Evolutionary conservation across 176 grass and related monocot species (phyloP), one percentile per base, ranked within the genome.

Genomic region (Poa annua): DNA sequence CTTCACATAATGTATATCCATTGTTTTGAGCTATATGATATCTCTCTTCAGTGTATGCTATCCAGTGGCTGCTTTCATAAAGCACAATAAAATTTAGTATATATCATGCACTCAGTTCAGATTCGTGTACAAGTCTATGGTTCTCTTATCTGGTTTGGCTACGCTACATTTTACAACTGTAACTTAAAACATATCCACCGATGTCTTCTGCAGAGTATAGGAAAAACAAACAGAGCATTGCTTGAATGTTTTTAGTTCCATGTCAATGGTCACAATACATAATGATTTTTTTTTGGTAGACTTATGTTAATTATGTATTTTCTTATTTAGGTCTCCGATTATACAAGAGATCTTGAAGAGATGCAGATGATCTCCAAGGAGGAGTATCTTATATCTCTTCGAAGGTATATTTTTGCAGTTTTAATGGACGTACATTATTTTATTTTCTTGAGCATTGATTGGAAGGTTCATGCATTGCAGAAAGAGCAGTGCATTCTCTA

Each of bases 321-420:
- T n/a, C 69, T 79, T 79, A 41, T 91, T 84, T 75, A 99, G 96
- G 96, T 99, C 51, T 94, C 91, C 50, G 96, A 99, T 74, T 99
- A 99, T 89, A 84, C 91, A 71, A 99, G 96, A 94, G 96, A 99
- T 93, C 89, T 99, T 90, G 96, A 99, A 90, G 96, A 99, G 79
- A 99, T 99, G 96, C 93, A 99, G 65, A 87, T 90, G 85, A 90
- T 99, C 7, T 94, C 96, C 54, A 99, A 96, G 87, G 96, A 99
- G 81, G 96, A 99, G 34, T 99, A 99, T 91, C 93, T 99, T 41
- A 89, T 99, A 71, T 92, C 96, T 90, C 91, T 99, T 69, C 88
- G 96, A 86, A 99, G 96, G 96, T 89, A 99, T 88, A 76, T 55
- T 82, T 63, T 26, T 75, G 75, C 48, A 82, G 67, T 74, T 66